phyloP scores from a whole-genome alignment of 1,139 yeast genomes.

The Diutina pseudorugosa region DNA sequence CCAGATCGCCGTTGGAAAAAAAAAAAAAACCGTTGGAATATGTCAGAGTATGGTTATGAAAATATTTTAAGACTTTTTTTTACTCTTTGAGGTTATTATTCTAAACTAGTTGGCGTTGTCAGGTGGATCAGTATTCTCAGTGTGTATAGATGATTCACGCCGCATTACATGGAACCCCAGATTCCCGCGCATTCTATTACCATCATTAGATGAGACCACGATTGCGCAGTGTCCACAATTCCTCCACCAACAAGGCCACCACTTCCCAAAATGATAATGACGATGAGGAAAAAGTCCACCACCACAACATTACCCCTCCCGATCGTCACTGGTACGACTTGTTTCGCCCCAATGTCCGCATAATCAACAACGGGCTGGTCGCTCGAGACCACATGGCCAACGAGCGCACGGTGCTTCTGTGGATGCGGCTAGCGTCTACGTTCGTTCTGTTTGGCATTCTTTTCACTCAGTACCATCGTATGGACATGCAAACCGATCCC shows the following conservation, averaged over 20 bases:
- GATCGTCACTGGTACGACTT: background rate
- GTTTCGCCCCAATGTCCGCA: background rate
- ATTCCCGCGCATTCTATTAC: too few species aligned
- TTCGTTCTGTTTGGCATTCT: background rate
- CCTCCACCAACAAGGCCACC: background rate
- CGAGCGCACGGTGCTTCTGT: conserved; percentile 1
- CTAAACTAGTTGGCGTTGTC: too few species aligned
- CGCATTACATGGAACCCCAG: too few species aligned
- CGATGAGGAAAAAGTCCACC: background rate
- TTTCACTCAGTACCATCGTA: background rate
- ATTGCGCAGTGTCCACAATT: background rate
- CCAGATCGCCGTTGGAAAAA: too few species aligned
- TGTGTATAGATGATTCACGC: too few species aligned
- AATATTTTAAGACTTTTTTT: too few species aligned
- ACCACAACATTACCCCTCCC: background rate
- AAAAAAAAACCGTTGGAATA: too few species aligned
- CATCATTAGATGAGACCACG: background rate
- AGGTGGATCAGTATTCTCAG: too few species aligned
- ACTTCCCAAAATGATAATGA: too few species aligned
- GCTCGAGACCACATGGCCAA: conserved; percentile 4
- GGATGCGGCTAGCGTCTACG: background rate
- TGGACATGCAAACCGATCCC: background rate
- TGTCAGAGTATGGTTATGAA: too few species aligned
- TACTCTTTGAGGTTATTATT: too few species aligned
- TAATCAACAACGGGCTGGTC: background rate